A percentile compares a stretch with the other conserved stretches of the same genome.
Conservation (phyloP, 2,329 filamentous ascomycete genomes). For the Penicillium sp. region DNA sequence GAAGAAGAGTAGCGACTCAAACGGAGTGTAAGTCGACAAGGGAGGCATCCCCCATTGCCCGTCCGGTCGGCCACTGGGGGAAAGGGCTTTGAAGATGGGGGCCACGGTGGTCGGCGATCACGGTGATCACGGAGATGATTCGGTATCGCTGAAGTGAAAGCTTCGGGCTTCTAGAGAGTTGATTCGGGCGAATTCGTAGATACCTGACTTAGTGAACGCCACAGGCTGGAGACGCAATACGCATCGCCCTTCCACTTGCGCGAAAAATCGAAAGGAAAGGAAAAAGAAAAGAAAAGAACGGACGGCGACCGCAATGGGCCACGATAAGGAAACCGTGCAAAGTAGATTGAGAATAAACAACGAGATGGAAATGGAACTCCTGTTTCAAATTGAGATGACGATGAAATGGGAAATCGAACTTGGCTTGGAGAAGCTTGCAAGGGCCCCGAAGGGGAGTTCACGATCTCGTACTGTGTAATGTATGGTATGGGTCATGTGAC, state of each 20-base stretch:
- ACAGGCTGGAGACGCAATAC: conserved; percentile 12
- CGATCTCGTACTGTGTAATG: conserved; percentile 8
- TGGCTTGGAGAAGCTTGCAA: background rate
- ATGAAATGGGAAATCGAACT: conserved; percentile 6
- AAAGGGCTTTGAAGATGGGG: conserved; percentile 33
- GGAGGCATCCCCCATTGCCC: conserved; percentile 55
- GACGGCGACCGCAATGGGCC: conserved; percentile 12
- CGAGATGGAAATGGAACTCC: conserved; percentile 1
- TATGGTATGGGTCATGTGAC: conserved; percentile 11
- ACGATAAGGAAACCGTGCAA: conserved; percentile 1
- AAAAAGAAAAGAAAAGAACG: too few relatives aligned
- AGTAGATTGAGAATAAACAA: background rate
- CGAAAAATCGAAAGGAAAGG: conserved; percentile 10
- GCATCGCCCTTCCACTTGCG: conserved; percentile 22
- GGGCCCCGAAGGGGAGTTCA: background rate
- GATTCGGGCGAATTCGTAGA: background rate
- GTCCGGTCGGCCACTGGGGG: conserved; percentile 38
- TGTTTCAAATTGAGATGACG: conserved; percentile 3
- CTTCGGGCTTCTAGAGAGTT: background rate
- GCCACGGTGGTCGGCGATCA: conserved; percentile 33
- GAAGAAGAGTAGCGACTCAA: conserved; percentile 83
- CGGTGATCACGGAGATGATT: conserved; percentile 3
- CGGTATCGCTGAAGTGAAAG: background rate
- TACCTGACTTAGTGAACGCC: conserved; percentile 6
- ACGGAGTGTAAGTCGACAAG: conserved; percentile 68